phyloP scores from a whole-genome alignment of 2,329 filamentous ascomycete genomes.

The Monosporascus sp. region DNA sequence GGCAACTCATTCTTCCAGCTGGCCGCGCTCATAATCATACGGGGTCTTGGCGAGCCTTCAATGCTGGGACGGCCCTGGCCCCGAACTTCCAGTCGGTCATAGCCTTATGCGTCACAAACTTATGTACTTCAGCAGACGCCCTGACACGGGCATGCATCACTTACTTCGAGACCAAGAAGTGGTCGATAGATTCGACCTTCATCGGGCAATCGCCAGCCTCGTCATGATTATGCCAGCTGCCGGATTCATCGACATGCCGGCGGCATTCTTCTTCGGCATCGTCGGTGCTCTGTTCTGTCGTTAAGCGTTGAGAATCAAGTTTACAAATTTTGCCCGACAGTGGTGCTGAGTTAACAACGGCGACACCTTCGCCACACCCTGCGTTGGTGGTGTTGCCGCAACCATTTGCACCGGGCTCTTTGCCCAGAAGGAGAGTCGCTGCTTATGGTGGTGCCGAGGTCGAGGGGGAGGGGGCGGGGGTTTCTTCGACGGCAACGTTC shows the following conservation, averaged over 20 bases:
- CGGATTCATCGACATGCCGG: slow-evolving; percentile 40
- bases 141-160: slow-evolving; percentile 42
- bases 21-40: slow-evolving; percentile 43
- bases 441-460: too few species aligned
- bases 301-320: slow-evolving; percentile 48
- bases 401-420: slow-evolving; percentile 47
- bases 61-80: slow-evolving; percentile 42
- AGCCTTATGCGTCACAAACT: slow-evolving; percentile 43
- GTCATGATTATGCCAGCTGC: slow-evolving; percentile 48
- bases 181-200: slow-evolving; percentile 45
- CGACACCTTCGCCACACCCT: slow-evolving; percentile 51
- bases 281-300: slow-evolving; percentile 41
- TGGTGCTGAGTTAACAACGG: slow-evolving; percentile 50
- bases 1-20: slow-evolving; percentile 44
- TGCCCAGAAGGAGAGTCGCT: slow-evolving; percentile 42
- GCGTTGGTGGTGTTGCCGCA: slow-evolving; percentile 44
- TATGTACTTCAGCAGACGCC: slow-evolving; percentile 41
- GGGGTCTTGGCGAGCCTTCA: slow-evolving; percentile 47
- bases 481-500: slow-evolving; percentile 46
- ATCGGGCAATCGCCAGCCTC: slow-evolving; percentile 46
- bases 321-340: slow-evolving; percentile 39
- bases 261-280: slow-evolving; percentile 43
- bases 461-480: slow-evolving; percentile 42
- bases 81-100: slow-evolving; percentile 46
- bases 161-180: slow-evolving; percentile 31